These are phyloP conservation scores for Poa pratensis DNA, from an alignment of 176 grass and related monocot species.

Conservation along the genomic window DNA sequence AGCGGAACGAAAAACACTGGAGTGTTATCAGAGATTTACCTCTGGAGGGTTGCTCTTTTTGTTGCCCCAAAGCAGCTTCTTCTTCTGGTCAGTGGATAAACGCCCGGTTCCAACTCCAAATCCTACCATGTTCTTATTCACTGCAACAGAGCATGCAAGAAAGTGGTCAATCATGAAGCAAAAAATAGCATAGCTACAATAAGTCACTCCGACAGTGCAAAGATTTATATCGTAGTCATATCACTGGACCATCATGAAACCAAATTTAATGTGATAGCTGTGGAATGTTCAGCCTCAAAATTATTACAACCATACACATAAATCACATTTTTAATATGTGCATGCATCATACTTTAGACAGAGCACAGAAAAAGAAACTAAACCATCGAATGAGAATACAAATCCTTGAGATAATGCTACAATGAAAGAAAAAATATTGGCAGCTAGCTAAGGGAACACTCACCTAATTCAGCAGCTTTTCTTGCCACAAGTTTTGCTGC, in stretches of 20 bases:
- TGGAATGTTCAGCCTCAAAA: conserved; percentile 22
- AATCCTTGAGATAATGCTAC: not conserved
- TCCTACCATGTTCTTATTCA: conserved; percentile 85
- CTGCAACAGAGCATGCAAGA: conserved; percentile 39
- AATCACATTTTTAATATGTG: conserved; percentile 25
- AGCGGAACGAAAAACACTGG: not conserved
- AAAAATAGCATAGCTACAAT: not conserved
- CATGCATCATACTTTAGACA: conserved; percentile 27
- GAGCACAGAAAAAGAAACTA: conserved; percentile 33
- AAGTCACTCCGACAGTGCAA: conserved; percentile 1
- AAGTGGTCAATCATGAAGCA: conserved; percentile 24
- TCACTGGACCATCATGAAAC: conserved; percentile 15
- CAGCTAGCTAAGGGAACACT: not conserved
- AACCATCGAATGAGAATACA: conserved; percentile 3
- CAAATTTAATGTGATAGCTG: not conserved
- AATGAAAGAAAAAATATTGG: conserved; percentile 33
- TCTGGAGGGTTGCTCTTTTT: conserved; percentile 73
- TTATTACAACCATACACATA: conserved; percentile 22
- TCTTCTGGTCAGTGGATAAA: conserved; percentile 87
- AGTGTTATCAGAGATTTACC: conserved; percentile 49
- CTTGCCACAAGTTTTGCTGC: conserved; percentile 89
- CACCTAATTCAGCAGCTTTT: conserved; percentile 95
- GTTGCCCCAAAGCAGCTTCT: conserved; percentile 94
- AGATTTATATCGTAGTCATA: not conserved
- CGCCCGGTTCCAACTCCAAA: conserved; percentile 60